Base-by-base conservation (phyloP, 176 grass and related monocot genomes). In the Eragrostis curvula region DNA sequence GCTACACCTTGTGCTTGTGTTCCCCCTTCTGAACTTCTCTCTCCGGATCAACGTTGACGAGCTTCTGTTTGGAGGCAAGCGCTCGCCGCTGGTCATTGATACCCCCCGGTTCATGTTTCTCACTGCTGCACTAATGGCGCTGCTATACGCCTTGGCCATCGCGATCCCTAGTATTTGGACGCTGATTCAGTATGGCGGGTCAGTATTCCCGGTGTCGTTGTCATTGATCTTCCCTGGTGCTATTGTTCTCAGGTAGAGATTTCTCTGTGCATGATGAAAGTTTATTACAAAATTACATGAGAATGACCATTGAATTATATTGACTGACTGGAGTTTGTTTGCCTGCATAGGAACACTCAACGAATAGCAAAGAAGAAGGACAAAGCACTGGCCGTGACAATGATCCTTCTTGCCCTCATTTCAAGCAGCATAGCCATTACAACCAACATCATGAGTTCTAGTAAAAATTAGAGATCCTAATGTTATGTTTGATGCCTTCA, bases 101-200 rank as follows among this genome's bases (percentile, higher is more conserved):
- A 92, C 86, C 52, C 50, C 68, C 58, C 86, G 95, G 21, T 97
- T 97, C 84, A 43, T 79, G 17, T 70, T 75, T 13, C 85, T 94
- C 7, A 97, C 95, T 0, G 88, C 69, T 52, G 71, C 70, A 47
- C 76, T 94, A 72, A 86, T 92, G 83, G 83, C 68, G 7, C 23
- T 80, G 53, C 79, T 97, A 67, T 97, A 92, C 76, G 60, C 50
- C 8, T 66, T 82, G 11, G 84, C 95, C 24, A 83, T 94, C 36
- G 87, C 81, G n/a, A 89, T 94, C 47, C 95, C 95, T 44, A 91
- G 66, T 77, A 87, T 97, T 60, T 97, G 95, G 95, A 87, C 89
- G n/a, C 74, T 94, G 62, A 94, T 94, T 81, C 80, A 97, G 85
- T 94, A 86, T 68, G 68, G 61, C 8, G 94, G 94, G 5, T 94